Percentiles rank a stretch among this genome's conserved stretches.
Conservation (phyloP, 208 protist species). For the Trypanosoma conorhini region DNA sequence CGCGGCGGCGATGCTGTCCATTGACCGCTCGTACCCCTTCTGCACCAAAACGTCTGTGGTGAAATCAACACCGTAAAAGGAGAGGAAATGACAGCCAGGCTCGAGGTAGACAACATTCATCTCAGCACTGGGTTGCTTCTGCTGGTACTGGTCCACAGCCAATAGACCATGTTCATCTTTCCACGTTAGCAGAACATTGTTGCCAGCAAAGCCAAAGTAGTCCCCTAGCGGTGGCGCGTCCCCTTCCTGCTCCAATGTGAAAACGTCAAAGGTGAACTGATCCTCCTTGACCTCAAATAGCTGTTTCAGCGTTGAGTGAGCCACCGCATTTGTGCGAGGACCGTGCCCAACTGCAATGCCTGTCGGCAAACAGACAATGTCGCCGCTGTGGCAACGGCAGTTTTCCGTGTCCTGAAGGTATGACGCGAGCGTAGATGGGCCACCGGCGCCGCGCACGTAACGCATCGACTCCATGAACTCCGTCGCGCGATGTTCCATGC, state of each 20-base stretch:
- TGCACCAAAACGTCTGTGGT: constrained; percentile 87
- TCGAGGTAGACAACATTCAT: constrained; percentile 84
- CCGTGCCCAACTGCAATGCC: constrained; percentile 89
- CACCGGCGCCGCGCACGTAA: constrained; percentile 82
- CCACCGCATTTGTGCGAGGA: constrained; percentile 81
- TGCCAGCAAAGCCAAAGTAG: constrained; percentile 93
- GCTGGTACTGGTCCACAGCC: constrained; percentile 90
- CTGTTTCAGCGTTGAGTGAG: constrained; percentile 76
- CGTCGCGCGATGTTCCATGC: constrained; percentile 82
- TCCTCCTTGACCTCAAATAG: constrained; percentile 66
- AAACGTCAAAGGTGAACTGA: constrained; percentile 65
- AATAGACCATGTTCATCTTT: constrained; percentile 93
- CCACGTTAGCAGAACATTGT: constrained; percentile 84
- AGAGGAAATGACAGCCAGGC: constrained; percentile 91
- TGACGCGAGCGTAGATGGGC: constrained; percentile 64
- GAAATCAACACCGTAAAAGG: constrained; percentile 86
- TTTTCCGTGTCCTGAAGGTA: constrained; percentile 85
- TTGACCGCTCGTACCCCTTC: constrained; percentile 88
- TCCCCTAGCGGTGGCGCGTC: constrained; percentile 91
- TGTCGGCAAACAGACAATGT: constrained; percentile 83
- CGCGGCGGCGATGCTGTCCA: constrained; percentile 85
- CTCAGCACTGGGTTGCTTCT: constrained; percentile 37
- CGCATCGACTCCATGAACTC: constrained; percentile 91
- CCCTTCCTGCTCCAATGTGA: constrained; percentile 89
- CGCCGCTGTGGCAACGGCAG: constrained; percentile 85